Percentiles rank a stretch among this genome's conserved stretches.
Evolutionary conservation across 441 rosid species (phyloP).

Genomic region (Croton laevigatus): DNA sequence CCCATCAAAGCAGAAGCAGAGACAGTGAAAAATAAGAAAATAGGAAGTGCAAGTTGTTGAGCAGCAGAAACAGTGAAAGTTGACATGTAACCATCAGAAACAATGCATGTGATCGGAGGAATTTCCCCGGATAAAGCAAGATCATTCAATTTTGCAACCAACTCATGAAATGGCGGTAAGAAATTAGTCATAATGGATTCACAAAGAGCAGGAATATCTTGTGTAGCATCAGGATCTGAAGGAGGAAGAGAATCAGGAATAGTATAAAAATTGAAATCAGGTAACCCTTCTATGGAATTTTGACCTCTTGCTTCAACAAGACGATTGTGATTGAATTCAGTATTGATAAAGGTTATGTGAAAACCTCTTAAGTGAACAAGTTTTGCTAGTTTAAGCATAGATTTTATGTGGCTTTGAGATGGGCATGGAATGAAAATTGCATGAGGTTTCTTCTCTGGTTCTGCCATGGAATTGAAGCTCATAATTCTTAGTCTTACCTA

Average conservation of each 20-base stretch:
- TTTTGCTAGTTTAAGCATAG: slow-evolving; percentile 32
- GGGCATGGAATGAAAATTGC: slow-evolving; percentile 30
- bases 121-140: too few species aligned
- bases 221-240: slow-evolving; percentile 3
- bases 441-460: slow-evolving; percentile 8
- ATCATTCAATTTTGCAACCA: not conserved
- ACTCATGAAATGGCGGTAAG: not conserved
- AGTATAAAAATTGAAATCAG: not conserved
- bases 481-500: too few species aligned
- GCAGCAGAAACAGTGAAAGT: too few species aligned
- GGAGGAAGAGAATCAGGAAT: slow-evolving; percentile 5
- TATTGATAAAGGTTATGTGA: slow-evolving; percentile 27
- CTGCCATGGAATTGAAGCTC: too few species aligned
- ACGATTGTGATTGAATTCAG: slow-evolving; percentile 7
- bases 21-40: slow-evolving; percentile 30
- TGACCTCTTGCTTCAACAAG: not conserved
- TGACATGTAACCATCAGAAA: too few species aligned
- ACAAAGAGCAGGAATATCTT: not conserved
- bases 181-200: not conserved
- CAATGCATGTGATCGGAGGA: too few species aligned
- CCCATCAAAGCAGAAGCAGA: slow-evolving; percentile 33
- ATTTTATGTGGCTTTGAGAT: slow-evolving; percentile 33
- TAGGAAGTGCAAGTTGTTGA: too few species aligned
- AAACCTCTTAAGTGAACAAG: slow-evolving; percentile 27
- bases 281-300: not conserved